Evolutionary conservation across 2,329 filamentous ascomycete species (phyloP).

Genomic region (Talaromyces marneffei): DNA sequence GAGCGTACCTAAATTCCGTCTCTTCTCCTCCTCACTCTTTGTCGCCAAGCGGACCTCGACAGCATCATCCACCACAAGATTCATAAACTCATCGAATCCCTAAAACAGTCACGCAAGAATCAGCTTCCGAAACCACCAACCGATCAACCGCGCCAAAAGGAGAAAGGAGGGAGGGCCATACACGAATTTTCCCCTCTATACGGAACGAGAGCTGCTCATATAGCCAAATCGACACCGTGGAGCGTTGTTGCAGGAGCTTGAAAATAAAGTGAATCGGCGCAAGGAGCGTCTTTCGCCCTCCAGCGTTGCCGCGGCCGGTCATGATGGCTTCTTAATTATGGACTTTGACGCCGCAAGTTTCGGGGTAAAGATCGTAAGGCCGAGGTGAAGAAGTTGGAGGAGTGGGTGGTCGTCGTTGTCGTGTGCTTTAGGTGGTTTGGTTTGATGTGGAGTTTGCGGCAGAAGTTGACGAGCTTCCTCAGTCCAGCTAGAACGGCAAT

Average conservation of each 20-base stretch:
- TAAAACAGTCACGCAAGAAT: slow-evolving; percentile 33
- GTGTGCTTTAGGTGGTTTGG: slow-evolving; percentile 11
- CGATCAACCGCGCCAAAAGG: too few relatives aligned
- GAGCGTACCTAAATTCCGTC: slow-evolving; percentile 66
- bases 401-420: slow-evolving; percentile 2
- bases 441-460: slow-evolving; percentile 5
- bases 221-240: slow-evolving; percentile 88
- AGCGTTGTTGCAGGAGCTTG: slow-evolving; percentile 79
- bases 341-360: not conserved
- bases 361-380: not conserved
- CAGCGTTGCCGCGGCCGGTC: slow-evolving; percentile 51
- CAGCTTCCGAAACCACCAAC: not conserved
- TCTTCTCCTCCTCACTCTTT: slow-evolving; percentile 72
- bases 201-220: slow-evolving; percentile 92
- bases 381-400: not conserved
- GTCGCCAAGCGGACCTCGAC: slow-evolving; percentile 82
- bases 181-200: slow-evolving; percentile 94
- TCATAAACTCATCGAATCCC: slow-evolving; percentile 99
- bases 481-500: not conserved
- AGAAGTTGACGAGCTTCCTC: not conserved
- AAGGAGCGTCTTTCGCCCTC: slow-evolving; percentile 62
- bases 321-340: slow-evolving; percentile 24
- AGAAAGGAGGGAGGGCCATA: slow-evolving; percentile 39
- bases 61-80: slow-evolving; percentile 91
- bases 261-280: slow-evolving; percentile 85